Evolutionary conservation across 2,329 filamentous ascomycete species (phyloP).

Genomic region (Raffaelea albimanens): DNA sequence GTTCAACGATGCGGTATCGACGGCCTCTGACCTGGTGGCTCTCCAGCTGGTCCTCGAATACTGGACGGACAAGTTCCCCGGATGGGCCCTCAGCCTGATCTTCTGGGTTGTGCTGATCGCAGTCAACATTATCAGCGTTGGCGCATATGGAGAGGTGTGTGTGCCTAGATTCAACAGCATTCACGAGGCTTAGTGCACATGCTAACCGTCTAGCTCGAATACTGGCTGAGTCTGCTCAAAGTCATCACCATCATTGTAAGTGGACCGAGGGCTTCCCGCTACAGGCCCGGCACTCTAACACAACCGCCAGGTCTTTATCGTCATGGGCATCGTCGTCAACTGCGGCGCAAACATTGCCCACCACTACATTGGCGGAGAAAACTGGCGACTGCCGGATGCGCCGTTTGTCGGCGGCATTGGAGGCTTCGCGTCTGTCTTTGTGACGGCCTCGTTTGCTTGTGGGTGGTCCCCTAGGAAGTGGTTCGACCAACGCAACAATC

Average conservation of each 20-base stretch:
- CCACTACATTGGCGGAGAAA: slow-evolving; percentile 46
- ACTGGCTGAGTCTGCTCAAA: slow-evolving; percentile 71
- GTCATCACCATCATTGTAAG: slow-evolving; percentile 55
- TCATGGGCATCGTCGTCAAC: slow-evolving; percentile 52
- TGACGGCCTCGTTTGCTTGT: slow-evolving; percentile 53
- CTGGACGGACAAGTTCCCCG: slow-evolving; percentile 59
- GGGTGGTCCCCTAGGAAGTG: slow-evolving; percentile 23
- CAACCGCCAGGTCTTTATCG: slow-evolving; percentile 56
- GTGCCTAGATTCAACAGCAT: background rate
- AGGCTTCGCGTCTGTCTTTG: slow-evolving; percentile 56
- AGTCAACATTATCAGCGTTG: slow-evolving; percentile 62
- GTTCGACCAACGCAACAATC: too few species aligned
- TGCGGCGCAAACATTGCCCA: slow-evolving; percentile 44
- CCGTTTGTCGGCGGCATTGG: slow-evolving; percentile 58
- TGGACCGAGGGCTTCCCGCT: background rate
- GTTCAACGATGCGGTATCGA: slow-evolving; percentile 59
- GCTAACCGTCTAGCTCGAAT: slow-evolving; percentile 41
- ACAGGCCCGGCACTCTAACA: background rate
- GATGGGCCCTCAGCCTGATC: slow-evolving; percentile 59
- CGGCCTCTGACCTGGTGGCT: slow-evolving; percentile 50
- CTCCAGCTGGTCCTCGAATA: slow-evolving; percentile 65
- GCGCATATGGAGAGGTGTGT: slow-evolving; percentile 57
- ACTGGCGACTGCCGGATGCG: slow-evolving; percentile 50
- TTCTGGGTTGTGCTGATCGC: slow-evolving; percentile 64
- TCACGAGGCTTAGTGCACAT: background rate